Evolutionary conservation across 1,139 yeast genomes (phyloP), one percentile per base, ranked within the genome.

Genomic region (Pneumocystis murina): DNA sequence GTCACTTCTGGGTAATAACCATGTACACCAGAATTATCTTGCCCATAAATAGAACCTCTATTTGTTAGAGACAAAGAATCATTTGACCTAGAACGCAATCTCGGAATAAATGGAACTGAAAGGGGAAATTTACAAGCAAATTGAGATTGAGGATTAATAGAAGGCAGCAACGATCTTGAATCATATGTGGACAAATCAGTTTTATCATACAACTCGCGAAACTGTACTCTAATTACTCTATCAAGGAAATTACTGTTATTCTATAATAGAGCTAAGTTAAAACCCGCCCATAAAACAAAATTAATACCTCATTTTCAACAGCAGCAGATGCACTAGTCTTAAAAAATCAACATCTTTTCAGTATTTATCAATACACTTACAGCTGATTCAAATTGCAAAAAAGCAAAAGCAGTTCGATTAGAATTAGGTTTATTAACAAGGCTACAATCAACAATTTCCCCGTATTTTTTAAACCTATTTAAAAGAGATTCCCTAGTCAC

Each of bases 281-380:
- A 30, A 5, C 10, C 14, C 12, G 8, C 7, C 24, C 28, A 48
- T 16, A 24, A 48, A 48, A 48, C n/a, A 48, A 28, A 28, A 14
- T 12, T n/a, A 41, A 33, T 65, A 65, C 60, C 62, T 64, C 62
- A 35, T 61, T 78, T 71, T 86, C 91, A 62, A 87, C 87, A 1
- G 95, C 92, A 60, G 87, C 80, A 1, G 91, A 91, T 3, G 94
- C 92, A 54, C 89, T 82, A 24, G 80, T 78, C 70, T 86, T 48
- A 12, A 12, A 48, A 48, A 20, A 24, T 48, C 10, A 48, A 16
- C 6, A 48, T 33, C n/a, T 48, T 14, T 24, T 7, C 16, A 48
- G 24, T 12, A 48, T 20, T 16, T 12, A 10, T 12, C 10, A 3
- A 48, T 12, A 1, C 7, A 48, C 55, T 48, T 48, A 48, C 55